Evolutionary conservation across 805 yeast genomes (phyloP).

Genomic region (Candida fluviatilis): DNA sequence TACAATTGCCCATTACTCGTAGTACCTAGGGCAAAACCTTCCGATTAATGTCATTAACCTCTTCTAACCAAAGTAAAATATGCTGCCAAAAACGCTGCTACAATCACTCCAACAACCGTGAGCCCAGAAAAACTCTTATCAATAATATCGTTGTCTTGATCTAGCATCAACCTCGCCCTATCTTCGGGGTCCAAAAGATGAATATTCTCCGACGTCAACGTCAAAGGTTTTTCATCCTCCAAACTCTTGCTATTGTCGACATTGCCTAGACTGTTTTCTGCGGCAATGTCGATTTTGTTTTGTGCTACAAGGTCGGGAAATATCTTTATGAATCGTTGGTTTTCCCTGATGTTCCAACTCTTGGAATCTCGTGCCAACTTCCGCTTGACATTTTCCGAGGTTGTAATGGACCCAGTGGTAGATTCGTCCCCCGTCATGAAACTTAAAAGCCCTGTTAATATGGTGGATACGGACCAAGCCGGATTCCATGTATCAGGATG

Average conservation of each 20-base stretch:
- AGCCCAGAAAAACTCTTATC: constrained; percentile 11
- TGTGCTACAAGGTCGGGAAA: constrained; percentile 65
- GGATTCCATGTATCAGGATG: constrained; percentile 97
- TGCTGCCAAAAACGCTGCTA: constrained; percentile 31
- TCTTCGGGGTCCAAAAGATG: constrained; percentile 64
- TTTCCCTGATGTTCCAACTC: constrained; percentile 54
- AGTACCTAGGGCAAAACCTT: no score
- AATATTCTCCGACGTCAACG: constrained; percentile 21
- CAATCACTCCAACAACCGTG: constrained; percentile 25
- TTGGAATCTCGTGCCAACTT: constrained; percentile 57
- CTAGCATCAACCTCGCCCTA: constrained; percentile 41
- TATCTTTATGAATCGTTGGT: constrained; percentile 52
- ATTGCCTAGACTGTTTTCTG: constrained; percentile 5
- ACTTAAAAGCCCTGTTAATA: constrained; percentile 79
- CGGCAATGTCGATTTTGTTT: constrained; percentile 31
- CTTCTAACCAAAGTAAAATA: constrained; percentile 16
- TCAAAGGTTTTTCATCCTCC: constrained; percentile 15
- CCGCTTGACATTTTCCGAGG: constrained; percentile 56
- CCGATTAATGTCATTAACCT: constrained; percentile 5
- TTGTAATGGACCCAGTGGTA: constrained; percentile 76
- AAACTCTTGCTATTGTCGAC: constrained; percentile 10
- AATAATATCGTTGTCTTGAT: constrained; percentile 13
- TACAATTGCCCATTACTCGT: no score
- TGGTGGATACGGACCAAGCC: constrained; percentile 90
- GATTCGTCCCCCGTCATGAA: constrained; percentile 87